Percentiles rank a stretch among this genome's conserved stretches.
Evolutionary conservation across 768 basidiomycete species (phyloP).

Genomic region (Lentinula guzmanii): DNA sequence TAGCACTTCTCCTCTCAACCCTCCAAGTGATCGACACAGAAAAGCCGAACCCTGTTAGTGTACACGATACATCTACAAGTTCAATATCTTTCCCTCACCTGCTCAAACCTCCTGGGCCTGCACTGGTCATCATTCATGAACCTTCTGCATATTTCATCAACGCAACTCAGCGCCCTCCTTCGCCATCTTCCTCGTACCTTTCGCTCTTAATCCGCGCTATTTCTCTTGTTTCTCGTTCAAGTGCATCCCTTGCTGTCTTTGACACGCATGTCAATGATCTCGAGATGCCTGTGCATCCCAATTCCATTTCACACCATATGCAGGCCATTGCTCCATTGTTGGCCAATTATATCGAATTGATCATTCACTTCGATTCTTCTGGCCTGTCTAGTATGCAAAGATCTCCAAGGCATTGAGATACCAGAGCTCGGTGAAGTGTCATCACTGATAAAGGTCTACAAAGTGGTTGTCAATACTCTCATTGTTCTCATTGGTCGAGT

Average conservation of each 20-base stretch:
- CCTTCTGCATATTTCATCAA: neutral
- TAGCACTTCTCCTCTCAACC: constrained; percentile 1
- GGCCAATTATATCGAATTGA: neutral
- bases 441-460: too few relatives aligned
- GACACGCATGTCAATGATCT: neutral
- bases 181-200: neutral
- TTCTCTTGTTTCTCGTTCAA: neutral
- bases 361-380: neutral
- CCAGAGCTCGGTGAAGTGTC: too few relatives aligned
- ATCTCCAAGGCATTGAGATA: too few relatives aligned
- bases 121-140: neutral
- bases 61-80: neutral
- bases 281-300: constrained; percentile 1
- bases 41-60: neutral
- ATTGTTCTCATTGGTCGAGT: too few relatives aligned
- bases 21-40: neutral
- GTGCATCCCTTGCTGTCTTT: neutral
- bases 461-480: too few relatives aligned
- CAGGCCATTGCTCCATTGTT: neutral
- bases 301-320: neutral
- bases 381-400: too few relatives aligned
- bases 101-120: neutral
- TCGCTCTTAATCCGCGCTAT: neutral
- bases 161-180: neutral
- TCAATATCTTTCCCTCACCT: neutral